Evolutionary conservation across 129 eudicot species (phyloP), one percentile per base, ranked within the genome.

Genomic region (Flaveria brownii): DNA sequence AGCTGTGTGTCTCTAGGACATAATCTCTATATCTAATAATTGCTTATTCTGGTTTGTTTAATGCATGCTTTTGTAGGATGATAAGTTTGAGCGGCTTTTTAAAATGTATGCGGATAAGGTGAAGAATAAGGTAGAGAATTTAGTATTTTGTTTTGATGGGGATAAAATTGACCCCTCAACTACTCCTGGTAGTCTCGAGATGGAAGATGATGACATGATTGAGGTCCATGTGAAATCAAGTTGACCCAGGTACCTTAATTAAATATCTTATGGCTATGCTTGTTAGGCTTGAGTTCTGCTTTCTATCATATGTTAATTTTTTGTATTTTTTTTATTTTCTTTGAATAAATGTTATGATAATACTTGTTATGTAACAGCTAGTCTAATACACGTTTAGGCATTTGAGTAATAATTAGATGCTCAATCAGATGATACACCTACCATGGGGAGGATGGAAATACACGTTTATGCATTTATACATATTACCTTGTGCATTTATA

Each of bases 171-270:
- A 83, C 82, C 94, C 96, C 36, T 18, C 84, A 30, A 75, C 86
- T 64, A 95, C 99, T 39, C 99, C 99, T 25, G 77, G 78, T 36
- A 77, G 87, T 70, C 92, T 95, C n/a, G 99, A 79, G 15, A 89
- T 95, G 99, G 99, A 95, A 78, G 99, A 91, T 16, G 82, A 87
- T 43, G 99, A 95, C 81, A 84, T 91, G 50, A 82, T 95, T 59
- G 99, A 95, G 86, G 99, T 91, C 70, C 80, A 85, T 84, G 80
- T 80, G 20, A 95, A 90, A 81, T 80, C 86, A 83, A 84, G 77
- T 43, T 88, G 85, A 86, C 81, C 82, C 81, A 60, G 94, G 88
- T 88, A 80, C 68, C 61, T 23, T 0, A 36, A 36, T 36, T 36
- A 36, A 7, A 36, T 36, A 36, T 36, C 41, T 36, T 36, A 36